Evolutionary conservation across 768 basidiomycete species (phyloP).

Genomic region (Hemileccinum impolitum): DNA sequence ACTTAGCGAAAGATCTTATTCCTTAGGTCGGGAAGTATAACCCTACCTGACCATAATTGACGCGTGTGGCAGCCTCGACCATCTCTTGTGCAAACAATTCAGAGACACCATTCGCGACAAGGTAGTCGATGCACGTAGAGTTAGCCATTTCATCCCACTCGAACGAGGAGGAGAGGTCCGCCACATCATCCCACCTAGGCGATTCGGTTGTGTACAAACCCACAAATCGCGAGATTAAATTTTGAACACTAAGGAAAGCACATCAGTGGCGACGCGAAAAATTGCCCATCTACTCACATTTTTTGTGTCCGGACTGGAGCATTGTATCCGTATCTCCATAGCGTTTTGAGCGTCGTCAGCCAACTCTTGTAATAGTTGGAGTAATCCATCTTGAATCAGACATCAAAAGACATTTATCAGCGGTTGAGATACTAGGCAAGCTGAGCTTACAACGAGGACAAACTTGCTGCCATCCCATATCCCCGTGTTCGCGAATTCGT

Average conservation of each 20-base stretch:
- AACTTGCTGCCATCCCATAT: conserved; percentile 85
- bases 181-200: conserved; percentile 62
- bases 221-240: conserved; percentile 50
- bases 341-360: conserved; percentile 70
- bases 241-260: conserved; percentile 44
- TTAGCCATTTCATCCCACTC: conserved; percentile 49
- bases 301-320: conserved; percentile 56
- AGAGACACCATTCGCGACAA: conserved; percentile 51
- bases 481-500: conserved; percentile 48
- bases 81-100: conserved; percentile 65
- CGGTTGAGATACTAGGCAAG: not conserved
- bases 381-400: conserved; percentile 38
- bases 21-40: not conserved
- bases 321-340: conserved; percentile 74
- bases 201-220: conserved; percentile 52
- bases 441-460: conserved; percentile 52
- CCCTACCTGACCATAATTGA: conserved; percentile 77
- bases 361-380: conserved; percentile 40
- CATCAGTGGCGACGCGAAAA: not conserved
- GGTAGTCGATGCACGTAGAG: conserved; percentile 55
- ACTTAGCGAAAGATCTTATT: not conserved
- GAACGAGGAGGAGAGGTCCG: conserved; percentile 50
- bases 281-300: conserved; percentile 38
- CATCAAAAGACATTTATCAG: not conserved
- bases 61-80: conserved; percentile 75